Percentiles rank a stretch among this genome's conserved stretches.
These are phyloP conservation scores for Dichotomopilus funicola DNA, from an alignment of 2,329 filamentous ascomycete species.

Conservation along the genomic window DNA sequence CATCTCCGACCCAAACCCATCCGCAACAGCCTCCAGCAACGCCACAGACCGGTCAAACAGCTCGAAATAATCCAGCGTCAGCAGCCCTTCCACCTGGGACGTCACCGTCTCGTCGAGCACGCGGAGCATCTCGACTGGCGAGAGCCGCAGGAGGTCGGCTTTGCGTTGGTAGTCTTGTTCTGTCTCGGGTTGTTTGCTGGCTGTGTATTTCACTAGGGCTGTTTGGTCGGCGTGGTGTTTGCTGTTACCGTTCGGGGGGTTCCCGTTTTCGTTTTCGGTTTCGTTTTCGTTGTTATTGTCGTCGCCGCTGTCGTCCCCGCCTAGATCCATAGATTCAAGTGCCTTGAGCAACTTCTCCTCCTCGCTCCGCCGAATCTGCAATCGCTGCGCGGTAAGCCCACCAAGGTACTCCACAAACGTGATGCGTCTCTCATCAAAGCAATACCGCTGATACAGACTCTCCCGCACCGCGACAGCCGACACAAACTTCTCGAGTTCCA, in stretches of 20 bases:
- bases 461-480: slow-evolving; percentile 9
- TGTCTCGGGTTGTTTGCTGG: neutral
- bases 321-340: neutral
- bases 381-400: neutral
- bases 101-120: slow-evolving; percentile 21
- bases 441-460: slow-evolving; percentile 10
- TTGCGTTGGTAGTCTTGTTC: neutral
- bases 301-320: neutral
- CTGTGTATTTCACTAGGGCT: too few relatives aligned
- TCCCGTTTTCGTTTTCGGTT: too few relatives aligned
- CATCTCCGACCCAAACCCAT: slow-evolving; percentile 3
- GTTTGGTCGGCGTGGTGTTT: too few relatives aligned
- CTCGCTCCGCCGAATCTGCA: neutral
- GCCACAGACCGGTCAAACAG: slow-evolving; percentile 19
- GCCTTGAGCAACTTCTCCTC: neutral
- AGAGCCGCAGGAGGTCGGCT: slow-evolving; percentile 15
- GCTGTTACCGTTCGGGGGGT: too few relatives aligned
- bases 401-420: slow-evolving; percentile 14
- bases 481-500: neutral
- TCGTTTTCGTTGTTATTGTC: too few relatives aligned
- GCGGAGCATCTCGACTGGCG: slow-evolving; percentile 22
- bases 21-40: slow-evolving; percentile 13
- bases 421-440: neutral
- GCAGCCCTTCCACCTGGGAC: slow-evolving; percentile 20
- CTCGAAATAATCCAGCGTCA: slow-evolving; percentile 24